Conservation (phyloP, 345 rosid genomes). For the Populus nigra region DNA sequence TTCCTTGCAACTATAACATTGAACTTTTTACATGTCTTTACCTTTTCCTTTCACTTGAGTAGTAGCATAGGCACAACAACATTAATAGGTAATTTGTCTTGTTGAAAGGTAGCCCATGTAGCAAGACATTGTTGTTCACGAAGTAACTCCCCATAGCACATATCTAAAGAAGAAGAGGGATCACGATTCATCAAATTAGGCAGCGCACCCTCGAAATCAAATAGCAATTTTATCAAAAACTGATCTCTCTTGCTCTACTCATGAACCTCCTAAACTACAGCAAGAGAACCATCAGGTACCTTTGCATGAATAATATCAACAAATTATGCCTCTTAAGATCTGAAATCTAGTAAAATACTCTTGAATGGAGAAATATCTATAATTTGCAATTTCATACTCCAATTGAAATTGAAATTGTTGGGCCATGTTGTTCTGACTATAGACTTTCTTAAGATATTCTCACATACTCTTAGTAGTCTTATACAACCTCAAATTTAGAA, state of each 20-base stretch:
- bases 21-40: neutral
- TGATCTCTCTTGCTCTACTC: conserved; percentile 6
- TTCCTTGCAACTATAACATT: conserved; percentile 3
- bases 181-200: conserved; percentile 1
- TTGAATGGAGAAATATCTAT: no score
- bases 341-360: no score
- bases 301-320: neutral
- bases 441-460: no score
- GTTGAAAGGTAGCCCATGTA: neutral
- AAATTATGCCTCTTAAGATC: no score
- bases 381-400: no score
- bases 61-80: neutral
- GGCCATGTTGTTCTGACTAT: no score
- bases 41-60: neutral
- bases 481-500: no score
- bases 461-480: no score
- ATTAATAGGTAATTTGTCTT: neutral
- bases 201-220: neutral
- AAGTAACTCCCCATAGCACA: neutral
- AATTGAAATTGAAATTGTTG: no score
- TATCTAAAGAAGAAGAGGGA: conserved; percentile 13
- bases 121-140: neutral
- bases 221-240: conserved; percentile 17
- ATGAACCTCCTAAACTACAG: neutral
- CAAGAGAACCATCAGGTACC: neutral